A percentile compares a stretch with the other conserved stretches of the same genome.
Evolutionary conservation across 768 basidiomycete species (phyloP).

Genomic region (Mycena chlorophos): DNA sequence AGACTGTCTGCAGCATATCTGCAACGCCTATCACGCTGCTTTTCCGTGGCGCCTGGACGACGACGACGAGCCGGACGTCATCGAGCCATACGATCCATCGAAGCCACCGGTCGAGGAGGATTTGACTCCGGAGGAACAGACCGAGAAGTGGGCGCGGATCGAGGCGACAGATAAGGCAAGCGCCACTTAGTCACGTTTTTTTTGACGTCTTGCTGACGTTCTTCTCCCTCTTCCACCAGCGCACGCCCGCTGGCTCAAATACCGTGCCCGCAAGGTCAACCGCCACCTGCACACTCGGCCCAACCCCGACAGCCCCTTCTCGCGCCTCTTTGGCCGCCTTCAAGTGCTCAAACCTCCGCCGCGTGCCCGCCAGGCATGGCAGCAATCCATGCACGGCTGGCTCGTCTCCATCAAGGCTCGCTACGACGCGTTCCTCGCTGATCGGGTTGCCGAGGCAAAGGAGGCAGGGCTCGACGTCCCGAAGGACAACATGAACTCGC

Average conservation of each 20-base stretch:
- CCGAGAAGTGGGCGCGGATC: conserved; percentile 1
- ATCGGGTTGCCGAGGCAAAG: too few relatives aligned
- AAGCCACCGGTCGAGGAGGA: neutral
- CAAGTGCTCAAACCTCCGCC: neutral
- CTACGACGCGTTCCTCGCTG: too few relatives aligned
- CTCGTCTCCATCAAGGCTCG: too few relatives aligned
- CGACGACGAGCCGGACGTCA: conserved; percentile 2
- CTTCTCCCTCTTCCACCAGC: neutral
- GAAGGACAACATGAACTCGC: too few relatives aligned
- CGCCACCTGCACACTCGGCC: neutral
- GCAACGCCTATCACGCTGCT: conserved; percentile 4
- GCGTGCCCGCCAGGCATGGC: neutral
- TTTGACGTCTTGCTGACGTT: neutral
- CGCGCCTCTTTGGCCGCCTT: neutral
- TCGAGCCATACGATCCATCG: conserved; percentile 2
- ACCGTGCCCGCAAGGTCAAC: neutral
- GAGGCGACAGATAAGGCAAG: neutral
- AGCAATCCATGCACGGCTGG: neutral
- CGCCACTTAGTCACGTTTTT: neutral
- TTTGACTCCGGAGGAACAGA: neutral
- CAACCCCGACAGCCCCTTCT: neutral
- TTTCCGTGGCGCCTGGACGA: conserved; percentile 1
- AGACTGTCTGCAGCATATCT: neutral
- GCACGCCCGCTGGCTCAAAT: conserved; percentile 3
- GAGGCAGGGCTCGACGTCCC: too few relatives aligned